A percentile compares a stretch with the other conserved stretches of the same genome.
phyloP scores from a whole-genome alignment of 2,329 filamentous ascomycete genomes.

The Teratosphaeriaceae sp. region DNA sequence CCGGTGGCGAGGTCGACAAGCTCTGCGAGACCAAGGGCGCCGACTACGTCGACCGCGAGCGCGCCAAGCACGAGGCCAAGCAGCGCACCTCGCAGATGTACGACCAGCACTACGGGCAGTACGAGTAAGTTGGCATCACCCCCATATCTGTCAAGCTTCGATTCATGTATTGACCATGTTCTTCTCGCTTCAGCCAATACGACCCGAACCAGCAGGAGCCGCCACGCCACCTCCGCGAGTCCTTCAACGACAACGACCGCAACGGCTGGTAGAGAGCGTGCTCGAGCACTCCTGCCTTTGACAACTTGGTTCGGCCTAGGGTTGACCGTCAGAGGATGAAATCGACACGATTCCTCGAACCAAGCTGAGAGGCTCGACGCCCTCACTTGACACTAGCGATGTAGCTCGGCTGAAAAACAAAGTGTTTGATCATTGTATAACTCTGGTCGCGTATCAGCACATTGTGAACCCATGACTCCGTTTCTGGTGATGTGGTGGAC shows the following conservation, averaged over 20 bases:
- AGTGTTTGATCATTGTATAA: not conserved
- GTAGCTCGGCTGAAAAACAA: slow-evolving; percentile 2
- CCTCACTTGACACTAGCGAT: not conserved
- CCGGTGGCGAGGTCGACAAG: slow-evolving; percentile 69
- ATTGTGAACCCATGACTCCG: too few species aligned
- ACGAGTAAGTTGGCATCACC: slow-evolving; percentile 22
- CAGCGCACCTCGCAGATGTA: slow-evolving; percentile 40
- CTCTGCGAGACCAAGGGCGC: slow-evolving; percentile 54
- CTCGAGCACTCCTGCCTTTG: too few species aligned
- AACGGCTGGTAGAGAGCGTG: slow-evolving; percentile 51
- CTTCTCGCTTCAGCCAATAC: slow-evolving; percentile 27
- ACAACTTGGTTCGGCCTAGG: too few species aligned
- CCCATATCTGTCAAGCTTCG: not conserved
- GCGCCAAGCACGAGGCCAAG: slow-evolving; percentile 40
- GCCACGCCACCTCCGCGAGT: slow-evolving; percentile 26
- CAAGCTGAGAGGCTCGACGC: not conserved
- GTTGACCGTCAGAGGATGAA: not conserved
- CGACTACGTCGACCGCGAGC: slow-evolving; percentile 43
- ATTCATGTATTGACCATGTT: not conserved
- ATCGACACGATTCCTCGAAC: not conserved
- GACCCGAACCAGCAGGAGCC: slow-evolving; percentile 33
- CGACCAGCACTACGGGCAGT: slow-evolving; percentile 42
- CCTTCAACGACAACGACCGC: slow-evolving; percentile 22
- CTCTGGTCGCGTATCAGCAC: too few species aligned
- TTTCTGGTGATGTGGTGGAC: too few species aligned